Percentiles rank a stretch among this genome's conserved stretches.
Evolutionary conservation across 2,329 filamentous ascomycete genomes (phyloP).

Genomic region (Penicillium griseofulvum): DNA sequence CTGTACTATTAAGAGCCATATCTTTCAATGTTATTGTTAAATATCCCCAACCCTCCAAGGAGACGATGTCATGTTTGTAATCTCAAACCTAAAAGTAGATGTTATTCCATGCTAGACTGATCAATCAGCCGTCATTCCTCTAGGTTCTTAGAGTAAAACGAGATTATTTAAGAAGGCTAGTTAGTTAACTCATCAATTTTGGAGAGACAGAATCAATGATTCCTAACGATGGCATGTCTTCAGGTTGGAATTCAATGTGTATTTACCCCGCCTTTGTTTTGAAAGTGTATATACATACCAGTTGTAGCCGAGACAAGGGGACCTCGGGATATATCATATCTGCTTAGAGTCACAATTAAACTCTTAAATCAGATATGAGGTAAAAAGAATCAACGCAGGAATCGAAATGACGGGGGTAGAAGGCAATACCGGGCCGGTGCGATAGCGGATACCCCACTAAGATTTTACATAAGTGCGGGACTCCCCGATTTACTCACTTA

Average conservation of each 20-base stretch:
- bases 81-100: neutral
- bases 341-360: neutral
- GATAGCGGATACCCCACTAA: conserved; percentile 13
- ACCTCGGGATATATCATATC: neutral
- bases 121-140: neutral
- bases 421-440: conserved; percentile 1
- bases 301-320: neutral
- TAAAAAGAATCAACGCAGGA: neutral
- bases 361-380: neutral
- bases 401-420: neutral
- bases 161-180: neutral
- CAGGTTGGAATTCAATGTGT: neutral
- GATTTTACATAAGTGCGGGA: conserved; percentile 15
- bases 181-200: neutral
- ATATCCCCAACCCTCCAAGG: neutral
- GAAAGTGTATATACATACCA: neutral
- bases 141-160: neutral
- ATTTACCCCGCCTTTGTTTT: neutral
- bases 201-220: too few relatives aligned
- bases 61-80: too few relatives aligned
- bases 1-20: neutral
- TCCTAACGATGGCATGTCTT: neutral
- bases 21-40: neutral
- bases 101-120: neutral
- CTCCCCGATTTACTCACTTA: neutral